phyloP scores from a whole-genome alignment of 1,284 basidiomycete species.

The Cutaneotrichosporon dermatis region DNA sequence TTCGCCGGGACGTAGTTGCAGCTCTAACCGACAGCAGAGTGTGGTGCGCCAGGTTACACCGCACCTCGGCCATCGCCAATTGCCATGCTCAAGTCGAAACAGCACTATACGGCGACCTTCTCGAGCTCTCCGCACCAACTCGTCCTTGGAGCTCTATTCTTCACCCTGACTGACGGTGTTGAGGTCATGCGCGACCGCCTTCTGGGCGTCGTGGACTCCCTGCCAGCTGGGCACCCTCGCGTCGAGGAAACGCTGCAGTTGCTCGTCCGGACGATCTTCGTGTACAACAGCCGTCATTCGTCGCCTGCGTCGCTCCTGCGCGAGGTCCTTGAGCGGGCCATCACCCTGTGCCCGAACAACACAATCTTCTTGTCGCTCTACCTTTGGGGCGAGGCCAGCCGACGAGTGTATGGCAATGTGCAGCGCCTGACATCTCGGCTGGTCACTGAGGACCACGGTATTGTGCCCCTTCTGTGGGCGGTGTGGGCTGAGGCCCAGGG shows the following conservation, averaged over 20 bases:
- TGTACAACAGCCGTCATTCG: constrained; percentile 31
- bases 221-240: constrained; percentile 25
- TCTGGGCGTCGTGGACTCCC: constrained; percentile 10
- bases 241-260: constrained; percentile 46
- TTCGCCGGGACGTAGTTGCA: too few species aligned
- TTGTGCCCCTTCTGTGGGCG: constrained; percentile 38
- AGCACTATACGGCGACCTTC: constrained; percentile 19
- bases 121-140: constrained; percentile 19
- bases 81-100: constrained; percentile 32
- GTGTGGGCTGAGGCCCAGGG: constrained; percentile 44
- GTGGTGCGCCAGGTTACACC: background rate
- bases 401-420: constrained; percentile 48
- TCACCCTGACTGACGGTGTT: constrained; percentile 26
- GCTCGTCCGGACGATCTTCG: constrained; percentile 43
- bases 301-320: constrained; percentile 40
- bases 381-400: constrained; percentile 46
- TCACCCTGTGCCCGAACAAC: constrained; percentile 49
- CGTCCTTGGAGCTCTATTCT: constrained; percentile 31
- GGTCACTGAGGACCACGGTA: constrained; percentile 23
- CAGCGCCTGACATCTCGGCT: constrained; percentile 37
- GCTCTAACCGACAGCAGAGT: background rate
- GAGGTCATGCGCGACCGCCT: constrained; percentile 21
- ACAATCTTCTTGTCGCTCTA: constrained; percentile 49
- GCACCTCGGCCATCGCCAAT: constrained; percentile 11
- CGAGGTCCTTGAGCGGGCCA: constrained; percentile 43